Conservation (phyloP, 352 stramenopile genomes). For the Chrysophaeum taylorii region DNA sequence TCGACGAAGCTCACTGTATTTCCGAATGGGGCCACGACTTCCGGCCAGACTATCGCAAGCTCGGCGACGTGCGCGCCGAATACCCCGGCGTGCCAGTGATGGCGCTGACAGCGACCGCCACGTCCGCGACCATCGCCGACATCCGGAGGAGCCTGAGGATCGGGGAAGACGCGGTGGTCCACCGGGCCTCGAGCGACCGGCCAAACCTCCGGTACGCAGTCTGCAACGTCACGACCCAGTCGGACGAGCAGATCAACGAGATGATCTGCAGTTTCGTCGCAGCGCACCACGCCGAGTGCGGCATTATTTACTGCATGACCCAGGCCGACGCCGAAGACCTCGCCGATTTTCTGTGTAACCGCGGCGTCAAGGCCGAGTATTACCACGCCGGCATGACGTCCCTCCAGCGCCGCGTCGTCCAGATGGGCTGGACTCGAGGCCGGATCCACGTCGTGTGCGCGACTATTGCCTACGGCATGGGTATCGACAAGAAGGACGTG, state of each 20-base stretch:
- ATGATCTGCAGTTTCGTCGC: background rate
- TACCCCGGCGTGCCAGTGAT: constrained; percentile 76
- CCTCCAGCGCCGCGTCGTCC: constrained; percentile 32
- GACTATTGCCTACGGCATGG: constrained; percentile 78
- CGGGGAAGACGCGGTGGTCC: constrained; percentile 12
- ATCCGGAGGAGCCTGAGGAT: constrained; percentile 26
- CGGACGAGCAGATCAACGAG: background rate
- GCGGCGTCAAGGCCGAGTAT: constrained; percentile 31
- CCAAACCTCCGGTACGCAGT: constrained; percentile 19
- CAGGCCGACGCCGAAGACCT: constrained; percentile 34
- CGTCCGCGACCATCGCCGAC: constrained; percentile 15
- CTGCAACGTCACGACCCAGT: background rate
- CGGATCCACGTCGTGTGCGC: constrained; percentile 38
- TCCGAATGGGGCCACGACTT: constrained; percentile 97
- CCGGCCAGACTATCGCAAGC: constrained; percentile 87
- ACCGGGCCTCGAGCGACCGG: constrained; percentile 15
- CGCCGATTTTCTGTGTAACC: constrained; percentile 13
- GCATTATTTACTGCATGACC: constrained; percentile 53
- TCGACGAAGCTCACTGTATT: constrained; percentile 93
- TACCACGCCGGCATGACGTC: constrained; percentile 44
- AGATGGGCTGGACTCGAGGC: constrained; percentile 34
- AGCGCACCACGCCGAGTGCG: constrained; percentile 17
- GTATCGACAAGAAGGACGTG: constrained; percentile 94
- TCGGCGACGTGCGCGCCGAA: constrained; percentile 73
- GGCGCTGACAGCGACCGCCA: constrained; percentile 70